Evolutionary conservation across 2,329 filamentous ascomycete species (phyloP).

Genomic region (Ophiostoma quercus): DNA sequence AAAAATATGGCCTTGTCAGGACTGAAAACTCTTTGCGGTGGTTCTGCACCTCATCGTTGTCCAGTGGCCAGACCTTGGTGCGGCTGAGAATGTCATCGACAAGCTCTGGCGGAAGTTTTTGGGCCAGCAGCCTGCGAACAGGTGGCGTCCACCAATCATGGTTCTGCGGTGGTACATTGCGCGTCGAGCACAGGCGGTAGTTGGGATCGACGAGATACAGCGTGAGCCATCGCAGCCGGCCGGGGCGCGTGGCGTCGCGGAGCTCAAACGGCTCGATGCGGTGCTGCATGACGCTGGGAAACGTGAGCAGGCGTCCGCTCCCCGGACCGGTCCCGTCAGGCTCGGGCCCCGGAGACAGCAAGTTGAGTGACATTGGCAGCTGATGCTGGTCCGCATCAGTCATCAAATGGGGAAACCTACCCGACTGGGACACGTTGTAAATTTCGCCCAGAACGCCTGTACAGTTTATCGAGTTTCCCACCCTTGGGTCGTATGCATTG

Average conservation of each 20-base stretch:
- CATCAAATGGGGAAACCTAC: not conserved
- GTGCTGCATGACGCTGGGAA: not conserved
- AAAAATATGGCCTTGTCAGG: too few species aligned
- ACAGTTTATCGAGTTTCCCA: not conserved
- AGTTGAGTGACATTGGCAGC: not conserved
- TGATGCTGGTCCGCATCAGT: not conserved
- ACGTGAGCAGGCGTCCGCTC: not conserved
- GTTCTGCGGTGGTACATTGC: not conserved
- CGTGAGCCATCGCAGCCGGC: not conserved
- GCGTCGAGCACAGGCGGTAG: not conserved
- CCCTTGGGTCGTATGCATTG: not conserved
- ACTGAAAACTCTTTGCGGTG: too few species aligned
- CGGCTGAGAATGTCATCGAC: not conserved
- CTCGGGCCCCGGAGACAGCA: not conserved
- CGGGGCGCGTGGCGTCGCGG: not conserved
- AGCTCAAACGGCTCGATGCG: not conserved
- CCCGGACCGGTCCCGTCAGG: not conserved
- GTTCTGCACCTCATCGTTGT: too few species aligned
- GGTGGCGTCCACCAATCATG: not conserved
- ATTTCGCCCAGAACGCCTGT: not conserved
- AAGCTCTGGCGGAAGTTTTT: not conserved
- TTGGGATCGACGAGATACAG: not conserved
- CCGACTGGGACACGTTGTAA: not conserved
- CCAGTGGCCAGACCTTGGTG: not conserved
- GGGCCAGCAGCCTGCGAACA: not conserved